Base-by-base conservation (phyloP, 306 rosid species). In the Castanea crenata region DNA sequence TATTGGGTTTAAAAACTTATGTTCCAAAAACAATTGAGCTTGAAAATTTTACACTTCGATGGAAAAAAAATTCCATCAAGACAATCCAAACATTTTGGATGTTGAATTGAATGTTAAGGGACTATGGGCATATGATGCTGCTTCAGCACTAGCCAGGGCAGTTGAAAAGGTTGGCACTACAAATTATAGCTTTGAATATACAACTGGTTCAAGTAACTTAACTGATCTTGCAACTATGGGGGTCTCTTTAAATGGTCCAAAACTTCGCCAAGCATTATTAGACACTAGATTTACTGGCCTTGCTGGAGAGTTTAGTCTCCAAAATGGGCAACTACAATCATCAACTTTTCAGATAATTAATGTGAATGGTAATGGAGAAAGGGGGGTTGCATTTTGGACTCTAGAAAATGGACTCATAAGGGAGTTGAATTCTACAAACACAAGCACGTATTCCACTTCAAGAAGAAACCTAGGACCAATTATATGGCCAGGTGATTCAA, bases 401-500 rank as follows among this genome's bases (percentile, higher is more conserved):
- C 65, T 71, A 1, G 1, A 69, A 38, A 56, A n/a, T 41, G 83
- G 83, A 41, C 55, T 79, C 16, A 46, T 1, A 3, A 78, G 68
- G 54, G 58, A 49, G 1, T 23, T 63, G 54, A 20, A 27, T 10
- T 51, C 73, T 12, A 35, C 16, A 49, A 62, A 7, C 27, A 44
- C 5, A 3, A 18, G 12, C 20, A 4, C 5, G 6, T 41, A 74
- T 54, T 80, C 78, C 7, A 15, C 38, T 62, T 46, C 64, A 0
- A 78, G 63, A 41, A 63, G 52, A 2, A 57, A 74, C 41, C n/a
- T 87, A 12, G 82, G 80, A 44, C 71, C 76, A 0, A 83, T 89
- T 5, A 74, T 79, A 6, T 89, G 93, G 91, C 87, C 93, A 0
- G 91, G 91, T 10, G 80, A 87, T 41, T 51, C 79, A 9, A 35